Conservation (phyloP, 805 yeast genomes). For the Trichomonascus vanleenenianus region DNA sequence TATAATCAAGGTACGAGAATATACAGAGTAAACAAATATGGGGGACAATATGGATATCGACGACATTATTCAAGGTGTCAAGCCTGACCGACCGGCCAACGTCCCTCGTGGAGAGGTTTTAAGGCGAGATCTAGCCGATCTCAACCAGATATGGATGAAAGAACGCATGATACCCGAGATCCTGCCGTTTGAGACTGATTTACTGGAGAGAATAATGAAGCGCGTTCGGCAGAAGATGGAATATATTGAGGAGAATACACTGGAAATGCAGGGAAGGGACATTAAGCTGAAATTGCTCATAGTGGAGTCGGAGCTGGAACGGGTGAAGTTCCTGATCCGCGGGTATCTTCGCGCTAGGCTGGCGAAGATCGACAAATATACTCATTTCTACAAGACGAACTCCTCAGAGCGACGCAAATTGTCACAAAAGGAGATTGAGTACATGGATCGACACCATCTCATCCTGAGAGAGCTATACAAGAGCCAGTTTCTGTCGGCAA, state of each 20-base stretch:
- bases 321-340: slow-evolving; percentile 75
- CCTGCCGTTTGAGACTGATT: slow-evolving; percentile 58
- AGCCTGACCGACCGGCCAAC: slow-evolving; percentile 1
- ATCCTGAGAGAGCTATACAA: slow-evolving; percentile 60
- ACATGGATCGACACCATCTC: slow-evolving; percentile 61
- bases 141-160: slow-evolving; percentile 65
- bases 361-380: slow-evolving; percentile 58
- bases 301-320: slow-evolving; percentile 85
- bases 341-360: slow-evolving; percentile 74
- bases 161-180: slow-evolving; percentile 86
- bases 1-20: too few species aligned
- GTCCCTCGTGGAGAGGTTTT: slow-evolving; percentile 48
- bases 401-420: slow-evolving; percentile 36
- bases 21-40: too few species aligned
- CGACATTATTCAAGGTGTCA: slow-evolving; percentile 16
- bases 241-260: slow-evolving; percentile 66
- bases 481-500: slow-evolving; percentile 51
- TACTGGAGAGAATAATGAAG: slow-evolving; percentile 50
- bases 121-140: slow-evolving; percentile 35
- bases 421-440: slow-evolving; percentile 53
- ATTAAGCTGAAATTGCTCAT: slow-evolving; percentile 74
- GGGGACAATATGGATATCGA: slow-evolving; percentile 14
- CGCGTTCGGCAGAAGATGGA: slow-evolving; percentile 69
- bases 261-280: slow-evolving; percentile 54
- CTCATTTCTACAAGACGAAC: slow-evolving; percentile 48